These are phyloP conservation scores for Venustampulla echinocandica DNA, from an alignment of 495 filamentous ascomycete species.

Conservation along the genomic window DNA sequence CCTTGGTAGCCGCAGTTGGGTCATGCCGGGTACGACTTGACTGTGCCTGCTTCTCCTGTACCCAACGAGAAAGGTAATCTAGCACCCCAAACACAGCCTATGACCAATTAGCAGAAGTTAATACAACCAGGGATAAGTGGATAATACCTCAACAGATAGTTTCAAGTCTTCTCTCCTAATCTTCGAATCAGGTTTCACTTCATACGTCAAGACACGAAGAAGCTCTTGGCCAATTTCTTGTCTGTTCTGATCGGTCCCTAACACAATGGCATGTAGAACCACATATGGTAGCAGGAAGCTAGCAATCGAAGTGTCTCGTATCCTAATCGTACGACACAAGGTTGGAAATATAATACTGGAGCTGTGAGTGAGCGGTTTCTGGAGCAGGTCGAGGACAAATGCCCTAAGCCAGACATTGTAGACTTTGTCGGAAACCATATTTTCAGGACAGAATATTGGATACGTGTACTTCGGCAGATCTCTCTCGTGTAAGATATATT, in stretches of 20 bases:
- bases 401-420: conserved; percentile 74
- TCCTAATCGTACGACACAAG: conserved; percentile 67
- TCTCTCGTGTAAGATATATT: conserved; percentile 60
- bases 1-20: neutral
- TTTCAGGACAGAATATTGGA: conserved; percentile 57
- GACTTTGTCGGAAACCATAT: conserved; percentile 1
- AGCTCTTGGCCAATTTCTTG: conserved; percentile 65
- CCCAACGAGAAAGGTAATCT: conserved; percentile 85
- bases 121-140: neutral
- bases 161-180: conserved; percentile 59
- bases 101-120: neutral
- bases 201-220: conserved; percentile 55
- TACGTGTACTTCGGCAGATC: conserved; percentile 50
- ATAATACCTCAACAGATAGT: conserved; percentile 70
- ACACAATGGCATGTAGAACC: conserved; percentile 66
- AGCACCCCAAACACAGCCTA: conserved; percentile 84
- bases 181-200: conserved; percentile 44
- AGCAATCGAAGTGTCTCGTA: conserved; percentile 73
- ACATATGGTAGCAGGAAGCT: conserved; percentile 82
- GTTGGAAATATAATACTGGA: conserved; percentile 68
- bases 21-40: conserved; percentile 8
- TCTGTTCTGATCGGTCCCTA: conserved; percentile 54
- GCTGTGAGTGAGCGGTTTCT: conserved; percentile 59
- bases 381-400: conserved; percentile 74
- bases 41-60: conserved; percentile 63